These are phyloP conservation scores for Calonectria henricotiae DNA, from an alignment of 2,329 filamentous ascomycete species.

Conservation along the genomic window DNA sequence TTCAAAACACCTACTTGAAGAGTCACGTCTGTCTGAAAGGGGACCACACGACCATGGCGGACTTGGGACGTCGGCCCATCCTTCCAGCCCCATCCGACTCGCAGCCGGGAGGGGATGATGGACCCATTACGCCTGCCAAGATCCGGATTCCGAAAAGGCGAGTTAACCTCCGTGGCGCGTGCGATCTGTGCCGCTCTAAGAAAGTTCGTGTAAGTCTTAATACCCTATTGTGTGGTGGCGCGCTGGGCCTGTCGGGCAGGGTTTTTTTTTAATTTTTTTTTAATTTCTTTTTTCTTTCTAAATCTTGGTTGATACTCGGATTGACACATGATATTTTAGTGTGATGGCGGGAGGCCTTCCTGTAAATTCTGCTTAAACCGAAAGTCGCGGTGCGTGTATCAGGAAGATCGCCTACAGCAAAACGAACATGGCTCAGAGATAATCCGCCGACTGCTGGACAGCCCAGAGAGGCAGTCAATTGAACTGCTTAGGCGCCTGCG, in stretches of 20 bases:
- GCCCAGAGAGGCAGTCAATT: background rate
- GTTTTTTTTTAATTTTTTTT: too few species aligned
- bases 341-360: background rate
- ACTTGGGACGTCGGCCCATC: background rate
- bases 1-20: background rate
- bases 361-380: background rate
- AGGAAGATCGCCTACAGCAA: background rate
- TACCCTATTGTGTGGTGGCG: background rate
- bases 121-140: background rate
- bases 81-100: background rate
- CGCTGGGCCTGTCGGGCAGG: background rate
- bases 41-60: background rate
- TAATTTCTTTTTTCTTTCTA: too few species aligned
- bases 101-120: background rate
- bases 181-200: slow-evolving; percentile 2
- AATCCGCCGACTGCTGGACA: background rate
- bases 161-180: slow-evolving; percentile 4
- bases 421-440: background rate
- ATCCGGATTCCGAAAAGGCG: background rate
- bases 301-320: background rate
- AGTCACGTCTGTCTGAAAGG: background rate
- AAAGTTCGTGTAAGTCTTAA: slow-evolving; percentile 11
- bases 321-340: background rate
- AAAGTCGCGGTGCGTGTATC: background rate
- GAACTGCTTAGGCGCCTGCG: slow-evolving; percentile 2